A percentile compares a stretch with the other conserved stretches of the same genome.
phyloP scores from a whole-genome alignment of 306 rosid genomes.

The peach (Prunus persica) region DNA sequence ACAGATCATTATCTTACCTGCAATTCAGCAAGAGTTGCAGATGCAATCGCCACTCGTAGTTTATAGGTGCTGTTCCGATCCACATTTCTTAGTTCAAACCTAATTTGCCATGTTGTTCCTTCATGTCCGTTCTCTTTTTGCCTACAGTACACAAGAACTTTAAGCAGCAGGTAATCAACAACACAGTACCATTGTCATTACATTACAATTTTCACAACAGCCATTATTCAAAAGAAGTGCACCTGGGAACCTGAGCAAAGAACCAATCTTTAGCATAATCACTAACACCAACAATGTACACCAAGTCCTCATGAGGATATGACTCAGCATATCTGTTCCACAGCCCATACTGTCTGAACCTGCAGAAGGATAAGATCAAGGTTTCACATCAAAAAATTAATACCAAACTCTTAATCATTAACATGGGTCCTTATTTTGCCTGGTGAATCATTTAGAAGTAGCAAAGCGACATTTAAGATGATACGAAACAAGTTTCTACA shows the following conservation, averaged over 20 bases:
- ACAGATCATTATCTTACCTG: conserved; percentile 41
- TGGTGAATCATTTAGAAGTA: neutral
- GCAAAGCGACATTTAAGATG: neutral
- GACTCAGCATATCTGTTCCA: conserved; percentile 84
- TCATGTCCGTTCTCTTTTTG: conserved; percentile 54
- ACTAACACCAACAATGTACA: conserved; percentile 74
- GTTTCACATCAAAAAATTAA: neutral
- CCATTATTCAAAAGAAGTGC: neutral
- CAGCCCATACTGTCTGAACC: conserved; percentile 90
- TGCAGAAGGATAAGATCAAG: conserved; percentile 17
- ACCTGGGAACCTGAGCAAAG: conserved; percentile 95
- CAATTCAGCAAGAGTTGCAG: conserved; percentile 76
- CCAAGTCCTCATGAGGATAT: conserved; percentile 69
- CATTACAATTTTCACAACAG: neutral
- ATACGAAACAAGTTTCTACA: neutral
- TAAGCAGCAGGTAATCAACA: neutral
- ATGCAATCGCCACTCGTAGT: conserved; percentile 81
- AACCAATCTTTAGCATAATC: conserved; percentile 91
- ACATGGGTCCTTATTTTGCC: neutral
- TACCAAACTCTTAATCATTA: neutral
- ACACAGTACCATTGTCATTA: neutral
- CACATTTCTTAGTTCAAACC: conserved; percentile 55
- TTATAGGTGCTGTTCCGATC: conserved; percentile 44
- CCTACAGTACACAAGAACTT: conserved; percentile 35
- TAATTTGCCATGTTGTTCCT: conserved; percentile 95